Evolutionary conservation across 495 filamentous ascomycete species (phyloP), one percentile per base, ranked within the genome.

Genomic region (Oleoguttula mirabilis): DNA sequence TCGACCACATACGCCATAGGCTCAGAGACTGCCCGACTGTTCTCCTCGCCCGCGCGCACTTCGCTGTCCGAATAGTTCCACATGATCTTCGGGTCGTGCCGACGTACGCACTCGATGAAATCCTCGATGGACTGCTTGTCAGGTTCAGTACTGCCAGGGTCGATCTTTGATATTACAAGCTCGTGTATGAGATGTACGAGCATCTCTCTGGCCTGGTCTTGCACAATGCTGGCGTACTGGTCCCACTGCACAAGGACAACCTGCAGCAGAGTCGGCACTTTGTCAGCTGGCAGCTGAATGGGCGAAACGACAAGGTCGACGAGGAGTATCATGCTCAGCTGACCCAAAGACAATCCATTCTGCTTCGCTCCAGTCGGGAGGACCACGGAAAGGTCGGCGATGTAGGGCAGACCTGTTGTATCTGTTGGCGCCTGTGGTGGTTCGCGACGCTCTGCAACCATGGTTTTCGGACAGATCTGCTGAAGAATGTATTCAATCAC

Each of bases 181-280:
- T 96, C 92, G 55, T 98, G 90, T 35, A 98, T 94, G 7, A 98
- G 71, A 66, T 98, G 90, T 23, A 98, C 87, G 12, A 96, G 72
- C 90, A 98, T 94, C 55, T 98, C 90, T 32, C 88, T 77, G 30
- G 90, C 87, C 59, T 96, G 87, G 46, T 96, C 90, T 53, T 94
- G 90, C 1, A 98, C 88, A 10, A 94, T 74, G n/a, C 84, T 73
- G 2, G 80, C 92, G 53, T 96, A 92, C 43, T 94, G 85, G 56
- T 98, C 90, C 90, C 90, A 98, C 10, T 95, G 72, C 1, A 94
- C 84, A 24, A 90, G 79, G 12, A 94, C 77, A 12, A 92, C 84
- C 63, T 98, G 90, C 10, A 98, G 64, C 36, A 98, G 63, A 16
- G 90, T 71, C 24, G 88, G 81, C 4, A 95, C 71, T 47, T 84